Conservation (phyloP, 208 protist species). For the Crithidia thermophila region DNA sequence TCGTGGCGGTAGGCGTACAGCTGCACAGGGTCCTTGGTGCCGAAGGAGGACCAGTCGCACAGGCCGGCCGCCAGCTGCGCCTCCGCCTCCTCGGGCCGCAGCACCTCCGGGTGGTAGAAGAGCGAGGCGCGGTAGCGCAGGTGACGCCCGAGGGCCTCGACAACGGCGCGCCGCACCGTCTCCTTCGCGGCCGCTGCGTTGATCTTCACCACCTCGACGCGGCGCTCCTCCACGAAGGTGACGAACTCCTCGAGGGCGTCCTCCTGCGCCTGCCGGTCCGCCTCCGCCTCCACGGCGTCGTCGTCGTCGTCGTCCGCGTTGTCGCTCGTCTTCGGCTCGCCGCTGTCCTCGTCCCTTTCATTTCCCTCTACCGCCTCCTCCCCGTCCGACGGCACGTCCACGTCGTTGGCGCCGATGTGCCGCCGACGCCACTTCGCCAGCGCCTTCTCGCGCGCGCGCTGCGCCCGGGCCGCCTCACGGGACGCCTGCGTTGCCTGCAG, state of each 20-base stretch:
- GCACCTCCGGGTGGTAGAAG: slow-evolving; percentile 71
- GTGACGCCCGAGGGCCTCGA: slow-evolving; percentile 47
- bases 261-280: slow-evolving; percentile 31
- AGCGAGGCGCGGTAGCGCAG: slow-evolving; percentile 80
- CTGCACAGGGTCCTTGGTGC: slow-evolving; percentile 62
- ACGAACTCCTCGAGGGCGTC: slow-evolving; percentile 81
- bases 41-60: slow-evolving; percentile 66
- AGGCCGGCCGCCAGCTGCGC: slow-evolving; percentile 46
- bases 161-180: slow-evolving; percentile 55
- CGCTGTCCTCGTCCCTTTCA: slow-evolving; percentile 14
- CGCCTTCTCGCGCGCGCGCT: slow-evolving; percentile 47
- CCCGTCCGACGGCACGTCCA: slow-evolving; percentile 20
- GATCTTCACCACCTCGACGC: slow-evolving; percentile 53
- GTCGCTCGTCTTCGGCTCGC: neutral
- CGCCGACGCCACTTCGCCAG: slow-evolving; percentile 86
- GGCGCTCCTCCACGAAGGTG: slow-evolving; percentile 56
- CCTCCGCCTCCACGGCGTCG: slow-evolving; percentile 14
- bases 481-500: slow-evolving; percentile 14
- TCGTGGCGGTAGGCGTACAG: slow-evolving; percentile 50
- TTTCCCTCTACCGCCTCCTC: slow-evolving; percentile 19
- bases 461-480: slow-evolving; percentile 28
- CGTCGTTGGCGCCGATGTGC: slow-evolving; percentile 86
- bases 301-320: slow-evolving; percentile 34
- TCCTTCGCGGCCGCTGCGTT: slow-evolving; percentile 60
- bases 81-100: slow-evolving; percentile 57